A percentile compares a stretch with the other conserved stretches of the same genome.
Evolutionary conservation across 2,329 filamentous ascomycete genomes (phyloP).

Genomic region (Colletotrichum theobromicola): DNA sequence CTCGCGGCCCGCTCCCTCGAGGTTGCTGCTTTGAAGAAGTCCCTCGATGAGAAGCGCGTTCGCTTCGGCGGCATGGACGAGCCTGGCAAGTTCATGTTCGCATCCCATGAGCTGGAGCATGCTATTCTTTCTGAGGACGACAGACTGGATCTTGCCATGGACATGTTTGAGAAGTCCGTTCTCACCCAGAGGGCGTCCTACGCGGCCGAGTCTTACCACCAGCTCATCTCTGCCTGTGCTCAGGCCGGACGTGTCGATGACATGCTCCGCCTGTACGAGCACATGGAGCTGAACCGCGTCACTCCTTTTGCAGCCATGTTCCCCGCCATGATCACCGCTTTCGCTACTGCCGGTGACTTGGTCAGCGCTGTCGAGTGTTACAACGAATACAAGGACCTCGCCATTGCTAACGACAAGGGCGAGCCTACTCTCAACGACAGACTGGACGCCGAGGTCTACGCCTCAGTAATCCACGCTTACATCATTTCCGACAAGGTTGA

Average conservation of each 20-base stretch:
- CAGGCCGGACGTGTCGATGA: constrained; percentile 80
- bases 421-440: constrained; percentile 71
- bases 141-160: constrained; percentile 82
- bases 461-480: constrained; percentile 90
- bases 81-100: constrained; percentile 84
- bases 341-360: constrained; percentile 81
- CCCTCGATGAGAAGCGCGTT: constrained; percentile 79
- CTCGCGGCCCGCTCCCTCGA: constrained; percentile 83
- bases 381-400: constrained; percentile 89
- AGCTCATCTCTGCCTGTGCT: constrained; percentile 87
- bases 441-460: constrained; percentile 85
- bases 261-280: constrained; percentile 89
- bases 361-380: constrained; percentile 92
- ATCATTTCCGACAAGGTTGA: constrained; percentile 80
- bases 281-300: constrained; percentile 83
- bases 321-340: constrained; percentile 93
- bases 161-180: constrained; percentile 81
- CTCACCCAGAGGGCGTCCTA: constrained; percentile 68
- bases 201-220: constrained; percentile 82
- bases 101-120: constrained; percentile 85
- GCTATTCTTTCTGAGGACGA: constrained; percentile 88
- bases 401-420: constrained; percentile 83
- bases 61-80: constrained; percentile 88
- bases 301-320: constrained; percentile 83
- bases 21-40: constrained; percentile 73